Evolutionary conservation across 305 asterid species (phyloP).

Genomic region (Vinca major): DNA sequence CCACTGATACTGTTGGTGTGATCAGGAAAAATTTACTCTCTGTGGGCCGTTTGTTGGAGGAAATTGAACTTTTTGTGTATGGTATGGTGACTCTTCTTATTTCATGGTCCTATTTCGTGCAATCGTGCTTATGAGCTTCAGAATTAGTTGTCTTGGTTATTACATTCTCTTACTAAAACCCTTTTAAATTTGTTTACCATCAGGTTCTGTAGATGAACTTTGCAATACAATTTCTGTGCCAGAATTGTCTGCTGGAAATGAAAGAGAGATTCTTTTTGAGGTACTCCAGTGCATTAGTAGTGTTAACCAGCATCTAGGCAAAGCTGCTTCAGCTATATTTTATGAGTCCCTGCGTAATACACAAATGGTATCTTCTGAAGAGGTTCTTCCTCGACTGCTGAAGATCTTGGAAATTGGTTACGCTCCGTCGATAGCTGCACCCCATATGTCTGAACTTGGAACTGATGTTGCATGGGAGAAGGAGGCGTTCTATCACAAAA

Average conservation of each 20-base stretch:
- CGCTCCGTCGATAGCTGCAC: slow-evolving; percentile 49
- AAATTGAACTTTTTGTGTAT: slow-evolving; percentile 56
- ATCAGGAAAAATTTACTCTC: slow-evolving; percentile 69
- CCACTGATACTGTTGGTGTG: slow-evolving; percentile 66
- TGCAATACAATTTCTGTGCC: slow-evolving; percentile 31
- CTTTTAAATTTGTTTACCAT: slow-evolving; percentile 18
- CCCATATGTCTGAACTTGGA: slow-evolving; percentile 64
- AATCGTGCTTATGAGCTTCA: slow-evolving; percentile 15
- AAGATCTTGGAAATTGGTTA: slow-evolving; percentile 72
- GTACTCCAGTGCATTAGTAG: slow-evolving; percentile 53
- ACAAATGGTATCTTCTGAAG: slow-evolving; percentile 62
- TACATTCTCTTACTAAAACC: slow-evolving; percentile 17
- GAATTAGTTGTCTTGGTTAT: slow-evolving; percentile 3
- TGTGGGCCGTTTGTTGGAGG: slow-evolving; percentile 77
- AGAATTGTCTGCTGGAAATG: slow-evolving; percentile 27
- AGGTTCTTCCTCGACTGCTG: slow-evolving; percentile 58
- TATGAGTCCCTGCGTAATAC: slow-evolving; percentile 55
- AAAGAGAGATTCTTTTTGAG: slow-evolving; percentile 50
- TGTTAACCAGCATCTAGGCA: slow-evolving; percentile 82
- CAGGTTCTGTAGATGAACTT: slow-evolving; percentile 61
- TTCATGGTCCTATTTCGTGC: slow-evolving; percentile 6
- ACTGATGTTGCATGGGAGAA: slow-evolving; percentile 75
- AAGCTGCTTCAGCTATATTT: slow-evolving; percentile 73
- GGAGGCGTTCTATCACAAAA: slow-evolving; percentile 62
- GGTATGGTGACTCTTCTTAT: slow-evolving; percentile 35